A percentile compares a stretch with the other conserved stretches of the same genome.
phyloP scores from a whole-genome alignment of 352 stramenopile genomes.

The Globisporangium viniferum region DNA sequence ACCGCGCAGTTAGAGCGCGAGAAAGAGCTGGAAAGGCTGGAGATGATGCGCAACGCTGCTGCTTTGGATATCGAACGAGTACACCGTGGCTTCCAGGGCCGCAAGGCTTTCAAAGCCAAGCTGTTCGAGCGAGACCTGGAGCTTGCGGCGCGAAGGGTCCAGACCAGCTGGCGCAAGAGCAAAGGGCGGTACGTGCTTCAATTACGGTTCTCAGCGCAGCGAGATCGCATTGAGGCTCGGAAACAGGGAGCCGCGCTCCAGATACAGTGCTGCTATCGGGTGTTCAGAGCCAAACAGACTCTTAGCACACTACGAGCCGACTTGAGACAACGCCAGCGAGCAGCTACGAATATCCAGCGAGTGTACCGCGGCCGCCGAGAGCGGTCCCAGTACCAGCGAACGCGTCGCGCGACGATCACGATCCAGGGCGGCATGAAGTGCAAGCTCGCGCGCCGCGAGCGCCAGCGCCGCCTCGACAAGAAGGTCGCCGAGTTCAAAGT shows the following conservation, averaged over 20 bases:
- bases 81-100: constrained; percentile 30
- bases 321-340: background rate
- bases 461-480: constrained; percentile 12
- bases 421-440: constrained; percentile 48
- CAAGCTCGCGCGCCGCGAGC: constrained; percentile 29
- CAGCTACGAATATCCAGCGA: constrained; percentile 40
- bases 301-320: background rate
- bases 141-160: constrained; percentile 33
- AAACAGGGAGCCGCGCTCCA: constrained; percentile 26
- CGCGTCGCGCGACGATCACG: constrained; percentile 24
- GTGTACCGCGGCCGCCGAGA: constrained; percentile 23
- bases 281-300: constrained; percentile 19
- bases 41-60: constrained; percentile 15
- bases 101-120: constrained; percentile 21
- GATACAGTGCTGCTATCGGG: constrained; percentile 40
- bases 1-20: constrained; percentile 23
- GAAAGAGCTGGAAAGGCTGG: constrained; percentile 13
- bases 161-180: constrained; percentile 49
- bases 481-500: constrained; percentile 11
- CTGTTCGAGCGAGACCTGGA: constrained; percentile 21
- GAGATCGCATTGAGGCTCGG: constrained; percentile 29
- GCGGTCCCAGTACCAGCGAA: constrained; percentile 17
- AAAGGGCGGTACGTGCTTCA: constrained; percentile 40
- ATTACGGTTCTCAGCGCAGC: constrained; percentile 47
- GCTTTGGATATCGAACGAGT: constrained; percentile 39